Evolutionary conservation across 2,329 filamentous ascomycete genomes (phyloP), one percentile per base, ranked within the genome.

Genomic region (Trichoderma polysporum): DNA sequence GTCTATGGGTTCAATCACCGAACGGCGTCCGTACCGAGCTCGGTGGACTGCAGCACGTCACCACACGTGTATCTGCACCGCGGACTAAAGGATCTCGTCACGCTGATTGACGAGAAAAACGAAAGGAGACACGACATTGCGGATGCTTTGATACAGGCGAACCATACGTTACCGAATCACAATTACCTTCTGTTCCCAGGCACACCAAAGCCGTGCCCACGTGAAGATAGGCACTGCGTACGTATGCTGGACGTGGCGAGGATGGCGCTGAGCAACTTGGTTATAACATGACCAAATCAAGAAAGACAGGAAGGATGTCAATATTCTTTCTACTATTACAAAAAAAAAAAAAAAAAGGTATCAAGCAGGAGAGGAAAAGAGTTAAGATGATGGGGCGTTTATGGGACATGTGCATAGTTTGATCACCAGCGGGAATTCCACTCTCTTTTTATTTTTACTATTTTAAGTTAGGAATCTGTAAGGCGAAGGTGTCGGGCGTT

Each of bases 71-170:
- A 47, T 19, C 6, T 47, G 45, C 82, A 85, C 52, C 77, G 82
- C 25, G 86, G 86, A 0, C 77, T 89, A 4, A 84, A 80, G 72
- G 85, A 86, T 62, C 82, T 89, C 39, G 79, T 88, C 31, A 72
- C 75, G 12, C 76, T 82, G 68, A 81, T 89, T 75, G 85, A 88
- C 71, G 79, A 82, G 68, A 80, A 82, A 45, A 83, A 82, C 22
- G 77, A 75, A 31, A 75, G 74, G 56, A 77, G 86, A 2, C 86
- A 89, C 71, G 79, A 81, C 3, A 70, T 80, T 12, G 69, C 88
- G 47, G 85, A 88, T 61, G 76, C 77, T 9, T 73, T 85, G 67
- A 59, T 80, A 0, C 79, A 78, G 1, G 70, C 76, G 0, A 85
- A 84, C 2, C 65, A 77, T 25, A 29, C 76, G 39, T 60, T 71